These are phyloP conservation scores for Ophiocordyceps australis DNA, from an alignment of 2,329 filamentous ascomycete species.

Conservation along the genomic window DNA sequence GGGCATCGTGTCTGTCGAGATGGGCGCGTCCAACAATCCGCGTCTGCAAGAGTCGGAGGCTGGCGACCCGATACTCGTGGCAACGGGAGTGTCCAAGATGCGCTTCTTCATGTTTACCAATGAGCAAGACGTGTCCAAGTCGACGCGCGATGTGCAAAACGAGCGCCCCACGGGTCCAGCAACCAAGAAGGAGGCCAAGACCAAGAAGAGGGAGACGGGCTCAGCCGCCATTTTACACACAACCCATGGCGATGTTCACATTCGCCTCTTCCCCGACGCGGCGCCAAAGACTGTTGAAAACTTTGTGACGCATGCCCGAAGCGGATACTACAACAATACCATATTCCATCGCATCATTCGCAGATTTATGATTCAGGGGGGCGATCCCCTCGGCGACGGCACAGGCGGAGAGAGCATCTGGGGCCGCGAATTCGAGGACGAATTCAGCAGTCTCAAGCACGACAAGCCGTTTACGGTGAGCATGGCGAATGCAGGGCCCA, in stretches of 20 bases:
- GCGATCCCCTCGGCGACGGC: slow-evolving; percentile 84
- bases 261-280: slow-evolving; percentile 81
- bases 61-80: slow-evolving; percentile 74
- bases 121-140: slow-evolving; percentile 65
- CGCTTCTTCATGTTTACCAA: slow-evolving; percentile 99
- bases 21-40: slow-evolving; percentile 91
- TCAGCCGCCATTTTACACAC: slow-evolving; percentile 78
- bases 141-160: slow-evolving; percentile 80
- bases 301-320: slow-evolving; percentile 79
- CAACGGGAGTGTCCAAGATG: slow-evolving; percentile 69
- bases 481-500: slow-evolving; percentile 94
- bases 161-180: slow-evolving; percentile 63
- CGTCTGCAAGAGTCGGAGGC: slow-evolving; percentile 82
- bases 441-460: slow-evolving; percentile 79
- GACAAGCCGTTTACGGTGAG: slow-evolving; percentile 93
- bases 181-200: slow-evolving; percentile 27
- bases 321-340: slow-evolving; percentile 91
- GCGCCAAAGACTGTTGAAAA: slow-evolving; percentile 95
- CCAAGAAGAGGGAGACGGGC: slow-evolving; percentile 52
- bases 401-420: slow-evolving; percentile 79
- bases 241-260: slow-evolving; percentile 80
- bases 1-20: slow-evolving; percentile 79
- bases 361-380: slow-evolving; percentile 98
- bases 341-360: slow-evolving; percentile 95
- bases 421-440: slow-evolving; percentile 89